Evolutionary conservation across 306 rosid genomes (phyloP), one percentile per base, ranked within the genome.

Genomic region (Fragaria nilgerrensis): DNA sequence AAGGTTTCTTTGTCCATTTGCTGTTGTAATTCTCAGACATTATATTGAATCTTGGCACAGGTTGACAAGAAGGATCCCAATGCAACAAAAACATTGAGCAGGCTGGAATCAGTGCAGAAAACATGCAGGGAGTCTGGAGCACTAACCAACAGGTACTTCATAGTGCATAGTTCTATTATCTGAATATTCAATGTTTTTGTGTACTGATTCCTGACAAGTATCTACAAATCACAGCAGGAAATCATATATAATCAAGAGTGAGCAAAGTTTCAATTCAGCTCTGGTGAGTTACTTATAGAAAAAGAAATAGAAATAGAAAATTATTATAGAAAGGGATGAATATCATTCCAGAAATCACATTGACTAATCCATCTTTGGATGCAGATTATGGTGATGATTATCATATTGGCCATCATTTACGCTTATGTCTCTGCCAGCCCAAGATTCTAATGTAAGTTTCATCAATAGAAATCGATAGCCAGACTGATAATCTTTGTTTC

Each of bases 21-120:
- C 14, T 64, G 56, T 36, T 25, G 13, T 43, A 53, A 77, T 29
- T 56, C 62, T 77, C 36, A 66, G 14, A 44, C 37, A 49, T 13
- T 50, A 44, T 44, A 52, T 55, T 63, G 16, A 37, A 49, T 61
- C 2, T 29, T 70, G 82, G 81, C 74, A 39, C 77, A 95, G 99
- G 96, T 95, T 79, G 88, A 90, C 92, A 84, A 73, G 81, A 84
- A 85, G 76, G 97, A 95, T 77, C 99, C 94, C 68, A 88, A 89
- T 87, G 97, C 97, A 45, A 74, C 91, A 75, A 95, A 89, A 88
- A 86, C 97, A 29, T 75, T 91, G 87, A 89, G 81, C 86, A 87
- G 99, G 86, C 80, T 95, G 71, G 96, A 83, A 82, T 85, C 83
- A 20, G 84, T 90, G 84, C 97, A 89, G 88, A 88, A 86, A 79